Conservation (phyloP, 2,329 filamentous ascomycete species). For the Cytospora piceicola region DNA sequence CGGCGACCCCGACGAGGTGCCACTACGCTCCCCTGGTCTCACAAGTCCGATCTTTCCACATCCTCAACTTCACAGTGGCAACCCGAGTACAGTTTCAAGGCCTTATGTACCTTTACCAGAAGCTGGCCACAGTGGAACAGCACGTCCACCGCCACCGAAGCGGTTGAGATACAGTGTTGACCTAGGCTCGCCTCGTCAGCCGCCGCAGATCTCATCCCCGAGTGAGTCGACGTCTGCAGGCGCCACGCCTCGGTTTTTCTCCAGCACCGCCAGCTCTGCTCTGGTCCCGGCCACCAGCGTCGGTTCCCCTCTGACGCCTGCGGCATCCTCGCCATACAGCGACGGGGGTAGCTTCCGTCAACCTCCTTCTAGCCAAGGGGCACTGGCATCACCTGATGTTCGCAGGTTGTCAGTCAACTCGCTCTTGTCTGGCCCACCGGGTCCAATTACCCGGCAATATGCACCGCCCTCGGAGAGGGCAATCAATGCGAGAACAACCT, state of each 20-base stretch:
- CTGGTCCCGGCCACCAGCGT: slow-evolving; percentile 29
- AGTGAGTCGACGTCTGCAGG: slow-evolving; percentile 15
- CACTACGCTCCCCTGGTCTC: slow-evolving; percentile 19
- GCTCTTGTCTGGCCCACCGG: slow-evolving; percentile 58
- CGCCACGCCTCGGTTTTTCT: slow-evolving; percentile 33
- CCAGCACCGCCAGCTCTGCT: slow-evolving; percentile 36
- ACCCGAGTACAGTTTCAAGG: neutral
- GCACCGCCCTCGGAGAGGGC: slow-evolving; percentile 30
- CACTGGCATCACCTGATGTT: slow-evolving; percentile 33
- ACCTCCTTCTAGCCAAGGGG: slow-evolving; percentile 31
- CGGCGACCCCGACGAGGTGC: slow-evolving; percentile 8
- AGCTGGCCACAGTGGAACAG: slow-evolving; percentile 3
- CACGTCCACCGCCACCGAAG: slow-evolving; percentile 24
- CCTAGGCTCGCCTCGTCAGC: slow-evolving; percentile 17
- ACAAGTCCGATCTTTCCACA: slow-evolving; percentile 18
- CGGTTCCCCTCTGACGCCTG: slow-evolving; percentile 46
- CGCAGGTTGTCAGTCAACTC: slow-evolving; percentile 67
- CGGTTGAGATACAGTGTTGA: slow-evolving; percentile 30
- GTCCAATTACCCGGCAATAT: slow-evolving; percentile 34
- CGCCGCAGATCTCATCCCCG: slow-evolving; percentile 20
- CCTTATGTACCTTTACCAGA: slow-evolving; percentile 12
- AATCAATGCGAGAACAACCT: slow-evolving; percentile 25
- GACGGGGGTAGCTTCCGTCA: slow-evolving; percentile 34
- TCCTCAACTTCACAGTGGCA: slow-evolving; percentile 13
- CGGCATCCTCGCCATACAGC: slow-evolving; percentile 45